phyloP scores from a whole-genome alignment of 2,329 filamentous ascomycete species.

The Claviceps fusiformis region DNA sequence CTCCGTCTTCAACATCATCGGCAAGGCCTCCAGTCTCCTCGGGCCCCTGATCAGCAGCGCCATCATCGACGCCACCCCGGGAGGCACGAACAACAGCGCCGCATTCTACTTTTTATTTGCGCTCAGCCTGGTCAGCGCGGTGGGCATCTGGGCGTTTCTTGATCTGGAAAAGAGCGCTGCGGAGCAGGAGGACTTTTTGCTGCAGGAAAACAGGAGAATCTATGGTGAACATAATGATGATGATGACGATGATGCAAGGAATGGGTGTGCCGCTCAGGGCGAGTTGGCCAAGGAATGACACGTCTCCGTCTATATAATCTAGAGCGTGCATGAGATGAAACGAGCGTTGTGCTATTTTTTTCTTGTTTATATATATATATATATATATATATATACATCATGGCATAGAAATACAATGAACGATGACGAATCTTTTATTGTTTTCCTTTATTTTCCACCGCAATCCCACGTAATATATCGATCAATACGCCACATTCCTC shows the following conservation, averaged over 20 bases:
- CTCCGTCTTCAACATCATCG: conserved; percentile 53
- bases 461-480: neutral
- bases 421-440: no score
- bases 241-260: neutral
- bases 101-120: conserved; percentile 56
- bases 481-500: no score
- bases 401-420: no score
- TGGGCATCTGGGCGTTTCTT: conserved; percentile 38
- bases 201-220: conserved; percentile 15
- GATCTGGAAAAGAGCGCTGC: conserved; percentile 46
- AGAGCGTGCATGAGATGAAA: neutral
- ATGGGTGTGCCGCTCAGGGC: neutral
- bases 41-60: conserved; percentile 55
- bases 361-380: no score
- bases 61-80: conserved; percentile 49
- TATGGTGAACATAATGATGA: neutral
- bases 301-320: neutral
- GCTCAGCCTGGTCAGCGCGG: conserved; percentile 40
- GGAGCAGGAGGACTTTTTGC: conserved; percentile 45
- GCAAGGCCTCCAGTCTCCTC: conserved; percentile 55
- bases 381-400: no score
- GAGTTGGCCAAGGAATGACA: neutral
- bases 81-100: conserved; percentile 39
- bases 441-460: neutral
- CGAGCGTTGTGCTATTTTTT: no score